Evolutionary conservation across 768 basidiomycete species (phyloP), one percentile per base, ranked within the genome.

Genomic region (Mycena amicta): DNA sequence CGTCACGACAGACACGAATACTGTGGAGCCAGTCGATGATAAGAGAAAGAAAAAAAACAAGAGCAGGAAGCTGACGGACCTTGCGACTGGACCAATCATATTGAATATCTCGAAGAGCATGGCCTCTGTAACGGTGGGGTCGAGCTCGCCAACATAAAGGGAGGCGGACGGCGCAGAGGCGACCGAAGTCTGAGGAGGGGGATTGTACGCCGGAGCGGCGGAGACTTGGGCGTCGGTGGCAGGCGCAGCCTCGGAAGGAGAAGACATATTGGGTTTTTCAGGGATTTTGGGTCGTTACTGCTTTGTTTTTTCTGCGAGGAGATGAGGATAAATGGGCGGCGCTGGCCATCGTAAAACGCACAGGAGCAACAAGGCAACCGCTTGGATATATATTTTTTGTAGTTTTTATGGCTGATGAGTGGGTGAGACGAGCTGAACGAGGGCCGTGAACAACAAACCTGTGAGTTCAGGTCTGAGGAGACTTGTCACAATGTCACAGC

Each of bases 31-130:
- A 41, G 41, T 59, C 41, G 52, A 52, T 28, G 56, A 55, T 59
- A 53, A 57, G 50, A 53, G 28, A 52, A 29, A 39, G 23, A 50
- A 16, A 31, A 22, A 6, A 26, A 33, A 51, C 27, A 60, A 46
- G 43, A 13, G 6, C 43, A 45, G 16, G 25, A 50, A 53, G 5
- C 28, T 43, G 56, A 75, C 88, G 63, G 63, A 93, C 94, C 93
- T 95, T 45, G 95, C 95, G 64, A 99, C 97, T 50, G 96, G 97
- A 52, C 97, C 97, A 76, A 98, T 94, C 93, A 98, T 96, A 75
- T 97, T 97, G 83, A 99, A 99, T 74, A 99, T 98, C 82, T 99
- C 97, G 72, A 98, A 99, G 54, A 99, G 86, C 94, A 98, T 98
- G 57, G 97, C 96, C 82, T 99, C 97, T 33, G 95, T 93, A 77